phyloP scores from a whole-genome alignment of 176 grass and related monocot species.

The Areca catechu region DNA sequence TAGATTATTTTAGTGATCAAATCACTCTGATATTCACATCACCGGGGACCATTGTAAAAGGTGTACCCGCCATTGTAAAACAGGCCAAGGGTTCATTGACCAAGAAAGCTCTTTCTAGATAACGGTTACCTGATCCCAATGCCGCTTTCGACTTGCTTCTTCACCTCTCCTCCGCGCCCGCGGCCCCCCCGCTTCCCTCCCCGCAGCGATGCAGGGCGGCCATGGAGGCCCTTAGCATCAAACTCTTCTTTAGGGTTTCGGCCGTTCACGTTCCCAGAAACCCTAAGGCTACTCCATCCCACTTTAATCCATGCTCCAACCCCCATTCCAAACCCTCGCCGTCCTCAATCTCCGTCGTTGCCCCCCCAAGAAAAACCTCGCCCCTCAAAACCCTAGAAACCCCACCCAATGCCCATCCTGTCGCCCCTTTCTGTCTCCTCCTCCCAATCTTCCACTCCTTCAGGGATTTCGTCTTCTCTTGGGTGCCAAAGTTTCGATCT shows the following conservation, averaged over 20 bases:
- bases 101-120: no score
- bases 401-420: slow-evolving; percentile 3
- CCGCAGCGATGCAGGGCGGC: slow-evolving; percentile 55
- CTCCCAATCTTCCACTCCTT: slow-evolving; percentile 15
- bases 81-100: no score
- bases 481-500: slow-evolving; percentile 25
- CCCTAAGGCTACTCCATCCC: neutral
- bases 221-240: slow-evolving; percentile 65
- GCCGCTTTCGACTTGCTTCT: neutral
- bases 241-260: slow-evolving; percentile 41
- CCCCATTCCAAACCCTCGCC: neutral
- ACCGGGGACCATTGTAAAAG: no score
- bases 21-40: no score
- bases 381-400: neutral
- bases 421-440: slow-evolving; percentile 20
- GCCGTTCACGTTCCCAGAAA: slow-evolving; percentile 9
- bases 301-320: neutral
- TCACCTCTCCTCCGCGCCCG: no score
- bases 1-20: no score
- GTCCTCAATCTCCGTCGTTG: slow-evolving; percentile 3
- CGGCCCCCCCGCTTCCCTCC: slow-evolving; percentile 1
- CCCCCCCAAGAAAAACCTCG: slow-evolving; percentile 11
- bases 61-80: no score
- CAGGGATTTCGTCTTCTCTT: slow-evolving; percentile 7
- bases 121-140: neutral